phyloP scores from a whole-genome alignment of 2,329 filamentous ascomycete genomes.

The Fusarium sp. region DNA sequence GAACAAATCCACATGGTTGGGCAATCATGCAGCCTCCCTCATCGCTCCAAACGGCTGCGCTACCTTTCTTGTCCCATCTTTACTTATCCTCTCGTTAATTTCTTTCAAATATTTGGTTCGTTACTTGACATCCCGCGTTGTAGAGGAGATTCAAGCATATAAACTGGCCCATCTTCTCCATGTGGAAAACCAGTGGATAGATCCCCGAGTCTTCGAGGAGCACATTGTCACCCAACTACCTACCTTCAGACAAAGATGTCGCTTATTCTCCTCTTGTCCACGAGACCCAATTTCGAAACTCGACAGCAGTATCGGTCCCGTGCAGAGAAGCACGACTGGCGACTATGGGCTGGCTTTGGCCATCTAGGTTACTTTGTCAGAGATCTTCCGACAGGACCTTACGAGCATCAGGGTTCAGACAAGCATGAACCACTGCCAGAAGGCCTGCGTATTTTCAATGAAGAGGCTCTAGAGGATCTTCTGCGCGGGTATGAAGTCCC shows the following conservation, averaged over 20 bases:
- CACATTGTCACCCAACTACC: neutral
- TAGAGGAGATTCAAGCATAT: neutral
- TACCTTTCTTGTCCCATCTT: neutral
- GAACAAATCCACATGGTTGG: neutral
- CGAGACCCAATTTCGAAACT: neutral
- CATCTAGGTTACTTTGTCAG: no score
- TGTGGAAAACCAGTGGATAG: neutral
- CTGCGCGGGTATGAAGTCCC: no score
- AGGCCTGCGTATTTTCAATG: no score
- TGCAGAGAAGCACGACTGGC: neutral
- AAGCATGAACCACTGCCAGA: no score
- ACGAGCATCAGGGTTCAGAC: no score
- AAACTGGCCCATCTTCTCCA: neutral
- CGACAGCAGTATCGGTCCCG: neutral
- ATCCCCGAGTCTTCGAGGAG: neutral
- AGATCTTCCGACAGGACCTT: no score
- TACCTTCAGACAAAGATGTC: neutral
- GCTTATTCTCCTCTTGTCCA: neutral
- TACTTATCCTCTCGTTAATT: fast-evolving
- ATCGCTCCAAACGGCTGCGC: neutral
- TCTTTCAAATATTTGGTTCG: neutral
- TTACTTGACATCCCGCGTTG: neutral
- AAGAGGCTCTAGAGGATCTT: no score
- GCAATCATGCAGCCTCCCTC: neutral
- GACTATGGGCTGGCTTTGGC: no score